A percentile compares a stretch with the other conserved stretches of the same genome.
phyloP scores from a whole-genome alignment of 2,329 filamentous ascomycete species.

The Pyrenophora tritici-repentis region DNA sequence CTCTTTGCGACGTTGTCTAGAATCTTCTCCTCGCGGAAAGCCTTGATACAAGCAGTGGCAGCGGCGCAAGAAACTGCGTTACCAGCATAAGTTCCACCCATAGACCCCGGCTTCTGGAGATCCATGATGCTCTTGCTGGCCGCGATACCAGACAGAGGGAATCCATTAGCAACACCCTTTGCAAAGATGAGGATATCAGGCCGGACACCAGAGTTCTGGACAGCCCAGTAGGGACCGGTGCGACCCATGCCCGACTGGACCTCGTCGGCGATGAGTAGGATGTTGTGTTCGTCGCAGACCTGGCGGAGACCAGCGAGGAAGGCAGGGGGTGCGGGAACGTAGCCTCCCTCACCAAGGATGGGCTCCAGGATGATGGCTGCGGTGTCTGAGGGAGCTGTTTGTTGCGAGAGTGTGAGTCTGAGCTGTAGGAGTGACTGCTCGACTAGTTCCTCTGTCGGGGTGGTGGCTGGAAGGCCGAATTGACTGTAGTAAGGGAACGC shows the following conservation, averaged over 20 bases:
- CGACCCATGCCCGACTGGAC: slow-evolving; percentile 53
- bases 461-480: slow-evolving; percentile 28
- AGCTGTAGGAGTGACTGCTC: slow-evolving; percentile 31
- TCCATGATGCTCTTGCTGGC: slow-evolving; percentile 35
- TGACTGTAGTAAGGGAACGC: slow-evolving; percentile 41
- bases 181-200: slow-evolving; percentile 53
- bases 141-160: slow-evolving; percentile 37
- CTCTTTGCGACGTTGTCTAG: slow-evolving; percentile 35
- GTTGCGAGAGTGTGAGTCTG: slow-evolving; percentile 33
- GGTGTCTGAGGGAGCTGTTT: slow-evolving; percentile 35
- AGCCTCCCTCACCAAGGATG: slow-evolving; percentile 37
- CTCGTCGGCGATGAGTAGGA: slow-evolving; percentile 52
- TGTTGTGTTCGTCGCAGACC: slow-evolving; percentile 52
- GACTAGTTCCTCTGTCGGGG: slow-evolving; percentile 34
- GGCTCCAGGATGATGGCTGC: slow-evolving; percentile 39
- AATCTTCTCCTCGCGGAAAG: slow-evolving; percentile 35
- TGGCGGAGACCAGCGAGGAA: slow-evolving; percentile 46
- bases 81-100: slow-evolving; percentile 39
- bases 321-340: slow-evolving; percentile 33
- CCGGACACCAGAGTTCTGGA: slow-evolving; percentile 50
- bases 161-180: slow-evolving; percentile 40
- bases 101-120: slow-evolving; percentile 35
- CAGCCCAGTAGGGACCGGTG: slow-evolving; percentile 52
- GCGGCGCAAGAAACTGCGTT: slow-evolving; percentile 39
- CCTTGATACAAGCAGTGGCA: slow-evolving; percentile 32